Percentiles rank a stretch among this genome's conserved stretches.
Conservation (phyloP, 2,329 filamentous ascomycete species). For the Colletotrichum musae region DNA sequence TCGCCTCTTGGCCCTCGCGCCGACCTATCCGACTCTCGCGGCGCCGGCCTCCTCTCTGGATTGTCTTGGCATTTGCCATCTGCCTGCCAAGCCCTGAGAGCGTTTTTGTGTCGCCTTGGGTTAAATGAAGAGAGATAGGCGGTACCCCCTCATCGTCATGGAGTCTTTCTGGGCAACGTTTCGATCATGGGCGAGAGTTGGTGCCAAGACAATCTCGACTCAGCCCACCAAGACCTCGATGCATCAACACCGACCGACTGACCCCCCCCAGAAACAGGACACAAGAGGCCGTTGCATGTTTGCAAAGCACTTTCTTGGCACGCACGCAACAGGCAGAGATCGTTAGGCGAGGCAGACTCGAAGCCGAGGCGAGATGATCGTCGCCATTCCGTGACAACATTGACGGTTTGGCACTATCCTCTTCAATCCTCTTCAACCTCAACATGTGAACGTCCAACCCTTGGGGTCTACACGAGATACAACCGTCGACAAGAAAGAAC, state of each 20-base stretch:
- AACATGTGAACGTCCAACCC: conserved; percentile 4
- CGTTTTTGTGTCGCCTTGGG: neutral
- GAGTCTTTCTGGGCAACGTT: conserved; percentile 1
- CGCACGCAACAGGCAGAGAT: neutral
- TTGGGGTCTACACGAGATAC: neutral
- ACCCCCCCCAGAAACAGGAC: neutral
- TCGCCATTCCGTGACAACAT: conserved; percentile 2
- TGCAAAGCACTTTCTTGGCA: conserved; percentile 11
- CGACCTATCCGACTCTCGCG: conserved; percentile 1
- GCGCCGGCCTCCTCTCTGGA: neutral
- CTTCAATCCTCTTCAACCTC: neutral
- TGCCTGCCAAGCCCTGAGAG: neutral
- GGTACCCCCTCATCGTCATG: too few species aligned
- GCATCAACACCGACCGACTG: neutral
- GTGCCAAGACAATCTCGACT: conserved; percentile 26
- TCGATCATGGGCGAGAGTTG: conserved; percentile 23
- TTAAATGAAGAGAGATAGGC: neutral
- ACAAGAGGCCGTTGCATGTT: conserved; percentile 10
- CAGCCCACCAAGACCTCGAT: conserved; percentile 11
- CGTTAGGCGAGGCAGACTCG: conserved; percentile 21
- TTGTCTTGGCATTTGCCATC: conserved; percentile 10
- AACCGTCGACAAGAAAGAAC: neutral
- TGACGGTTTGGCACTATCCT: neutral
- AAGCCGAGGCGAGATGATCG: neutral
- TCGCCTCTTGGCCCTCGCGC: conserved; percentile 11